Evolutionary conservation across 1,139 yeast genomes (phyloP).

Genomic region (Saccharomyces hybrid): DNA sequence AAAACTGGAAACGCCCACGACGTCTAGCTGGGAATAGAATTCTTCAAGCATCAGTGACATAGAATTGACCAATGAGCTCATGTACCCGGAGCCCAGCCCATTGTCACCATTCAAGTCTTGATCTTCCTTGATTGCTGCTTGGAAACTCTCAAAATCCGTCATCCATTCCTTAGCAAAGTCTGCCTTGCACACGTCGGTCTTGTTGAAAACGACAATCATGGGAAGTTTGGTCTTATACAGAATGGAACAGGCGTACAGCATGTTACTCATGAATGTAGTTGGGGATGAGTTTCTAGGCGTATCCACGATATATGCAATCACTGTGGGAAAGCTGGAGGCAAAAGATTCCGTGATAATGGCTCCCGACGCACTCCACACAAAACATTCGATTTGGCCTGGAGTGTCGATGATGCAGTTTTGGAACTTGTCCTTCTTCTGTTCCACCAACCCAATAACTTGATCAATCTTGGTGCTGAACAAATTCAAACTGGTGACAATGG

Average conservation of each 20-base stretch:
- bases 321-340: slow-evolving; percentile 93
- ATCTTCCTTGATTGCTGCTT: slow-evolving; percentile 60
- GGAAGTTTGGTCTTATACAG: slow-evolving; percentile 93
- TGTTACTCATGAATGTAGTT: slow-evolving; percentile 93
- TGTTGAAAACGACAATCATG: slow-evolving; percentile 93
- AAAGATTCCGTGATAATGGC: slow-evolving; percentile 93
- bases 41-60: slow-evolving; percentile 96
- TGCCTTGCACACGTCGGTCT: slow-evolving; percentile 80
- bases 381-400: slow-evolving; percentile 98
- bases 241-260: slow-evolving; percentile 96
- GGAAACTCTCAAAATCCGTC: slow-evolving; percentile 92
- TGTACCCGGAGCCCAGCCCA: slow-evolving; percentile 79
- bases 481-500: slow-evolving; percentile 90
- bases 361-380: slow-evolving; percentile 96
- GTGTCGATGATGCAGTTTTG: slow-evolving; percentile 85
- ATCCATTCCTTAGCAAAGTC: slow-evolving; percentile 94
- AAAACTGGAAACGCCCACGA: slow-evolving; percentile 82
- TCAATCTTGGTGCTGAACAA: slow-evolving; percentile 92
- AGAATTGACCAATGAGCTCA: slow-evolving; percentile 88
- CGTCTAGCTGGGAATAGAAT: slow-evolving; percentile 86
- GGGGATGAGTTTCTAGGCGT: slow-evolving; percentile 93
- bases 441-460: slow-evolving; percentile 81
- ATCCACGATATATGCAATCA: slow-evolving; percentile 90
- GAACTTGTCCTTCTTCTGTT: slow-evolving; percentile 60
- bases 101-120: slow-evolving; percentile 53